phyloP scores from a whole-genome alignment of 176 grass and related monocot species.

The Aechmea fasciata region DNA sequence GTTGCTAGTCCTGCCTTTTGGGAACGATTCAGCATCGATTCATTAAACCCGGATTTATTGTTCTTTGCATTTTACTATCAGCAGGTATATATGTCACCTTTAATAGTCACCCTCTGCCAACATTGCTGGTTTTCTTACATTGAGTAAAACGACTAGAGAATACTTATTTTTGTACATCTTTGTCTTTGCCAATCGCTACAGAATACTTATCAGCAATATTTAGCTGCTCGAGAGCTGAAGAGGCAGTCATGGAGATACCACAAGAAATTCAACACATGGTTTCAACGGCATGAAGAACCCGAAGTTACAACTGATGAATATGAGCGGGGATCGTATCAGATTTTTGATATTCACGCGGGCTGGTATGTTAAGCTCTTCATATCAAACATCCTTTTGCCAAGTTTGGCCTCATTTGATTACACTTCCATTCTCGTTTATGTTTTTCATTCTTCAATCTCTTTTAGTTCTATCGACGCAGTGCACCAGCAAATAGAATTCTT shows the following conservation, averaged over 20 bases:
- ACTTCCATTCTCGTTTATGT: background rate
- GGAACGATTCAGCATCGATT: conserved; percentile 74
- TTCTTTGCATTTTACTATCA: conserved; percentile 99
- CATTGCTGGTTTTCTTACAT: background rate
- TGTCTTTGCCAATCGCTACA: conserved; percentile 23
- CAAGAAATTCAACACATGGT: conserved; percentile 93
- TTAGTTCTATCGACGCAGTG: too few relatives aligned
- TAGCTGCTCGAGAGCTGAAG: conserved; percentile 86
- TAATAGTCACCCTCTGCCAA: too few relatives aligned
- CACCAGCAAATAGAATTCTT: too few relatives aligned
- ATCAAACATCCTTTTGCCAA: too few relatives aligned
- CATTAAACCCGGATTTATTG: conserved; percentile 68
- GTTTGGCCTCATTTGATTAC: too few relatives aligned
- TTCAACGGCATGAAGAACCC: conserved; percentile 94
- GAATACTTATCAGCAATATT: conserved; percentile 92
- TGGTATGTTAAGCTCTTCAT: conserved; percentile 42
- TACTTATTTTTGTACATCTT: conserved; percentile 5
- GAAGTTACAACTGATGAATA: conserved; percentile 90
- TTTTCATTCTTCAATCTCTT: too few relatives aligned
- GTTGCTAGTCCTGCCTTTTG: conserved; percentile 82
- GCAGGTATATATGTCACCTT: conserved; percentile 30
- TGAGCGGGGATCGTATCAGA: conserved; percentile 85
- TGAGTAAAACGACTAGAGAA: background rate
- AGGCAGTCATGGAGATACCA: conserved; percentile 98
- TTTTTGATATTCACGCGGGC: conserved; percentile 88